Base-by-base conservation (phyloP, 495 filamentous ascomycete species). In the Penicillium chermesinum region DNA sequence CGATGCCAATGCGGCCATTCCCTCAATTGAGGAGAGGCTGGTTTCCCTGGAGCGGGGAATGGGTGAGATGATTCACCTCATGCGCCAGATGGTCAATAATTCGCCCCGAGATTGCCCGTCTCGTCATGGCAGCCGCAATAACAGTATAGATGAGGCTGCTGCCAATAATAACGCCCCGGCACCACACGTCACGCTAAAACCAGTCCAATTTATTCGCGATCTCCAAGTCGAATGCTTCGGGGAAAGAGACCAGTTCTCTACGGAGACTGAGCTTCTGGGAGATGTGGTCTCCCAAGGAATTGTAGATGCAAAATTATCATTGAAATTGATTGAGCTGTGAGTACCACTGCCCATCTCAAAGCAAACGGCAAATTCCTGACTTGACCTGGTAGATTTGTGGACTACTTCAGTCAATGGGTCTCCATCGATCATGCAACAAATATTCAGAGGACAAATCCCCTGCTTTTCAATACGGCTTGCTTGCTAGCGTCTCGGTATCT, bases 381-480 rank as follows among this genome's bases (percentile, higher is more conserved):
- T n/a, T n/a, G n/a, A n/a, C n/a, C n/a, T n/a, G n/a, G 7, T 36
- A 71, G 68, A 42, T 71, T 71, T 32, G 58, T 66, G 12, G 63
- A 66, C 33, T 62, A 69, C 46, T 71, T 66, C 34, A 64, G 68
- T 13, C 57, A 58, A 3, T 68, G 63, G 58, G 54, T 71, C 27
- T 66, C 68, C 27, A 62, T 67, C 49, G 53, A 69, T 51, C 59
- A 54, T 38, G 44, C 55, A 12, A 59, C 62, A 18, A 55, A 52
- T 47, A 58, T 67, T 27, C 51, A 59, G 38, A 49, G 54, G 22
- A 51, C 62, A 18, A 55, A 69, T 57, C 62, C 68, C 6, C 55
- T 71, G 14, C 54, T 71, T 18, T 69, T 69, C 49, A 71, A 61
- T 42, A 68, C 64, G 14, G 66, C 68, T 16, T 71, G 68, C 39